Base-by-base conservation (phyloP, 768 basidiomycete genomes). In the Leccinum aurantiacum region DNA sequence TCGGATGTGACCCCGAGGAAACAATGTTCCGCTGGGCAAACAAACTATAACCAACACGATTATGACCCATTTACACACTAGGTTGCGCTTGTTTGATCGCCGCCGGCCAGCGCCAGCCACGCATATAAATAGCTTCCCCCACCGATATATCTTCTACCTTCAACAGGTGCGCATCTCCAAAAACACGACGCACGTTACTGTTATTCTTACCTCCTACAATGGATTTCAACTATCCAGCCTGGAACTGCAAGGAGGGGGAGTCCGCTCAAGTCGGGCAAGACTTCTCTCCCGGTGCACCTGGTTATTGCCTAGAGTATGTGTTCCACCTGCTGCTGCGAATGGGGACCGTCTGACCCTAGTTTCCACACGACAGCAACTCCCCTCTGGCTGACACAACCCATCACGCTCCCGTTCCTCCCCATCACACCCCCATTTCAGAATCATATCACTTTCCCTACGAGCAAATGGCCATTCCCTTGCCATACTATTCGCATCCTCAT, bases 241-340 rank as follows among this genome's bases (percentile, higher is more conserved):
- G 48, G 52, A 38, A 14, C 19, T 22, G n/a, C 22, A 15, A 24
- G 1, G 38, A 54, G 11, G 55, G 17, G 13, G 35, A 54, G 19
- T 22, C 22, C 46, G 3, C 8, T 27, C 38, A 17, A 10, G 17
- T 6, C 35, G n/a, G 8, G 19, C 60, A 62, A 47, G 25, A 22
- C 31, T 6, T 11, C 37, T 5, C 7, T 17, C 22, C 49, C 24
- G 11, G n/a, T 9, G 13, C 51, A 33, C 31, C 31, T 57, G 17
- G 54, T 57, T 4, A 7, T 51, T 13, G 19, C 52, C 3, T 4
- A 3, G 9, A 13, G 65, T 67, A 61, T 15, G 65, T 51, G 33
- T 37, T 9, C 8, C 6, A 4, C 51, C 47, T 56, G 3, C 11
- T 6, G 9, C 6, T n/a, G 14, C 17, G 22, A 41, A 22, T 46